A percentile compares a stretch with the other conserved stretches of the same genome.
Conservation (phyloP, 805 yeast genomes). For the Starmera quercuum region DNA sequence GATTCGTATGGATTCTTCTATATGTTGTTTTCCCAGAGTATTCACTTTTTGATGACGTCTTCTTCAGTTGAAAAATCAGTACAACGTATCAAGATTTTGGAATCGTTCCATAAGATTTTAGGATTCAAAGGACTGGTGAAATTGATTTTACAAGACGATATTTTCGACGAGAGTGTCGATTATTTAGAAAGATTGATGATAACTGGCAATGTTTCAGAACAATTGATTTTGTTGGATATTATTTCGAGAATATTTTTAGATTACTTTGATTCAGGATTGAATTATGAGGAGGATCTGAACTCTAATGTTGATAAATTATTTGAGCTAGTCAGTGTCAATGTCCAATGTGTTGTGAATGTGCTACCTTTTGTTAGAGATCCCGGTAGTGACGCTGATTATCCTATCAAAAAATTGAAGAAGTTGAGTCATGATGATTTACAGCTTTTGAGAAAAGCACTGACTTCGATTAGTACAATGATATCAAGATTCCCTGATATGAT, state of each 20-base stretch:
- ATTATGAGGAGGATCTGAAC: constrained; percentile 33
- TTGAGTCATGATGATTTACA: constrained; percentile 23
- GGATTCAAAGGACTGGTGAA: constrained; percentile 48
- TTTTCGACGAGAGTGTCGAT: constrained; percentile 71
- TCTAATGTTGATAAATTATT: constrained; percentile 70
- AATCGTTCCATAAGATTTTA: constrained; percentile 49
- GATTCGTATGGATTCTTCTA: constrained; percentile 65
- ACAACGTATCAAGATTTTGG: constrained; percentile 28
- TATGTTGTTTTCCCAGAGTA: constrained; percentile 75
- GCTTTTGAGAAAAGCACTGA: constrained; percentile 41
- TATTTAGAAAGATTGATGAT: constrained; percentile 65
- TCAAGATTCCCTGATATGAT: constrained; percentile 60
- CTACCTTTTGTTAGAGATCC: constrained; percentile 53
- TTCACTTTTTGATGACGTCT: constrained; percentile 56
- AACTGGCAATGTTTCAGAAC: constrained; percentile 43
- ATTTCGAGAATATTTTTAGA: constrained; percentile 46
- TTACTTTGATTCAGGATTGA: constrained; percentile 24
- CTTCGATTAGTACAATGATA: constrained; percentile 53
- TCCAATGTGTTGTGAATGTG: constrained; percentile 51
- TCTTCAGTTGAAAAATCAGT: constrained; percentile 16
- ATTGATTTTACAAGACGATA: constrained; percentile 53
- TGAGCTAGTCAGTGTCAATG: constrained; percentile 65
- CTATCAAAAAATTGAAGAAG: not conserved
- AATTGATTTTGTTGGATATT: constrained; percentile 42
- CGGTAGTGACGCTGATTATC: constrained; percentile 10